Base-by-base conservation (phyloP, 768 basidiomycete species). In the Leccinellum luteum region DNA sequence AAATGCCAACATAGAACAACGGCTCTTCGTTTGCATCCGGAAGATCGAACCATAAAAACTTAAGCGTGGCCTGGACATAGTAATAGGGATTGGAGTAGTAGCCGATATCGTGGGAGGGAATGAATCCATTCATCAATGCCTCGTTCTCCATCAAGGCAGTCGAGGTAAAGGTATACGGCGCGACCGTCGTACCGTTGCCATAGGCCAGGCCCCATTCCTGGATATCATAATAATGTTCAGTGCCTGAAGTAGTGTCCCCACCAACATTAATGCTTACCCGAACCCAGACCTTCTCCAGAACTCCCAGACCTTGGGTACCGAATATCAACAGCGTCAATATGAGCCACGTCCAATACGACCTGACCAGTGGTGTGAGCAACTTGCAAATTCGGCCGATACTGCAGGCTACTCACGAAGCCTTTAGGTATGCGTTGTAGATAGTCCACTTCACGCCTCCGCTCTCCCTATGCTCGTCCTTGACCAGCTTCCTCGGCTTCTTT, bases 381-480 rank as follows among this genome's bases (percentile, higher is more conserved):
- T 12, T 47, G 19, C 4, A 19, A 25, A 21, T 35, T 19, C 4
- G 19, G 35, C 34, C 32, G 31, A 48, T 23, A 43, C 10, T 19
- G 10, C 41, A 32, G 21, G 50, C 1, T 2, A 63, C 72, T 54
- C 30, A 89, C 86, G 88, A 87, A 17, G 85, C 87, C 68, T 83
- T 79, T 57, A 93, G 67, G 65, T 94, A 91, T 6, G 81, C 76
- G 13, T 84, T 81, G 57, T 87, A 87, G 31, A 86, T 78, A 1
- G 74, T 72, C 88, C 90, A 92, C 65, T 90, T 91, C 30, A 95
- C 92, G 35, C 86, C 85, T 0, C 93, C 94, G 2, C 80, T 79
- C 60, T 90, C 89, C 45, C 92, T 71, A 57, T 91, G 86, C 66
- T 94, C 92, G 49, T 93, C 92, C 67, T 92, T 86, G 56, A 93